These are phyloP conservation scores for Tuber indicum DNA, from an alignment of 495 filamentous ascomycete genomes.

Conservation along the genomic window DNA sequence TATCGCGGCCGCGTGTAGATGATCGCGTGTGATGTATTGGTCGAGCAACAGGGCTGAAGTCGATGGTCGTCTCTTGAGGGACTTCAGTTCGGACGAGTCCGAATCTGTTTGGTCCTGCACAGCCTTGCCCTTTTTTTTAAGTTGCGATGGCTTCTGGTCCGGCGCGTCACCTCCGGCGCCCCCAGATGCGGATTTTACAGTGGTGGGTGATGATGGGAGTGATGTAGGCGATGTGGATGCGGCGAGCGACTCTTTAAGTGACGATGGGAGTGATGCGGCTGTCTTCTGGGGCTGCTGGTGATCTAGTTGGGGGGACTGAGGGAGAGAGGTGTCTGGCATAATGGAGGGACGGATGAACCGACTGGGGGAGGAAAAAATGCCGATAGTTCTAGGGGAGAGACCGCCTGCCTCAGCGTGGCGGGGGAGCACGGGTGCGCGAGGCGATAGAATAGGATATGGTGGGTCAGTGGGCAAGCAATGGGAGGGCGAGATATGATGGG, in stretches of 20 bases:
- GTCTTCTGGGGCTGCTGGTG: slow-evolving; percentile 42
- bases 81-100: slow-evolving; percentile 29
- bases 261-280: slow-evolving; percentile 39
- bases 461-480: neutral
- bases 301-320: slow-evolving; percentile 43
- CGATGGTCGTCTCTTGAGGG: slow-evolving; percentile 34
- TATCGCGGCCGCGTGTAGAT: slow-evolving; percentile 59
- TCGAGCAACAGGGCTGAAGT: slow-evolving; percentile 49
- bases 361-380: slow-evolving; percentile 14
- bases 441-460: slow-evolving; percentile 12
- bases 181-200: slow-evolving; percentile 23
- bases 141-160: slow-evolving; percentile 19
- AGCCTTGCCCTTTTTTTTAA: slow-evolving; percentile 29
- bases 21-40: slow-evolving; percentile 71
- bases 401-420: slow-evolving; percentile 1
- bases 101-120: slow-evolving; percentile 21
- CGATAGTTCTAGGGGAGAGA: neutral
- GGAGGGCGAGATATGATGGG: neutral
- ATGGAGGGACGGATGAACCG: slow-evolving; percentile 42
- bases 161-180: slow-evolving; percentile 23
- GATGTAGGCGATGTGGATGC: slow-evolving; percentile 33
- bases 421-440: slow-evolving; percentile 9
- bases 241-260: slow-evolving; percentile 32
- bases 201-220: slow-evolving; percentile 34
- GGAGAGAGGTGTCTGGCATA: slow-evolving; percentile 39